These are phyloP conservation scores for Cylindricascospora bacillispora DNA, from an alignment of 1,139 yeast species.

Conservation along the genomic window DNA sequence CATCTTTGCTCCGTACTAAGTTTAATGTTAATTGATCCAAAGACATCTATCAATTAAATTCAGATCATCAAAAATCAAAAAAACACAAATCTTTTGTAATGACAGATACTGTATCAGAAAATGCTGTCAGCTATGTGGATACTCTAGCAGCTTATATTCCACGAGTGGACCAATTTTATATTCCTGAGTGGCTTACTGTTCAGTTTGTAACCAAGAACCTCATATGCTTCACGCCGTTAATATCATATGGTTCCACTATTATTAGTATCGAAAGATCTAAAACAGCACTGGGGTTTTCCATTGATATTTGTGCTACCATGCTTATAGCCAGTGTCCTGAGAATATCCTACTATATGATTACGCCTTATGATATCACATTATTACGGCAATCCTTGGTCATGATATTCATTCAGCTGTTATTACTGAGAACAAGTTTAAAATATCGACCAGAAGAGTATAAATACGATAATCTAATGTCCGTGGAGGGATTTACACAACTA, in stretches of 20 bases:
- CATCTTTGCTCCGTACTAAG: too few relatives aligned
- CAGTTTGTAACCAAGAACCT: slow-evolving; percentile 29
- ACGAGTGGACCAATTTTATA: slow-evolving; percentile 29
- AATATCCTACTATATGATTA: slow-evolving; percentile 61
- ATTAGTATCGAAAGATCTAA: slow-evolving; percentile 49
- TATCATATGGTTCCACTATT: slow-evolving; percentile 79
- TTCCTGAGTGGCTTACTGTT: slow-evolving; percentile 34
- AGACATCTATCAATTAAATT: too few relatives aligned
- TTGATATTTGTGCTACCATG: slow-evolving; percentile 89
- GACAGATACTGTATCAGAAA: too few relatives aligned
- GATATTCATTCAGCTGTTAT: slow-evolving; percentile 57
- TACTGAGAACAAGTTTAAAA: slow-evolving; percentile 48
- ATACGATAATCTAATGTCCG: slow-evolving; percentile 22
- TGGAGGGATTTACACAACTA: slow-evolving; percentile 17
- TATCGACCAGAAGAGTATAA: slow-evolving; percentile 37
- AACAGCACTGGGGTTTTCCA: slow-evolving; percentile 67
- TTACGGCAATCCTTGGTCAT: slow-evolving; percentile 66
- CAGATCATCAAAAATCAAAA: too few relatives aligned
- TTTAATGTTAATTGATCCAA: too few relatives aligned
- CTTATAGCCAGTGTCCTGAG: slow-evolving; percentile 62
- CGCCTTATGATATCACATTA: slow-evolving; percentile 67
- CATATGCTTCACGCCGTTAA: slow-evolving; percentile 64
- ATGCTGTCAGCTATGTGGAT: too few relatives aligned
- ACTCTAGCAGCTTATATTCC: slow-evolving; percentile 22
- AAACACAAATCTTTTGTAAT: too few relatives aligned